Evolutionary conservation across 2,329 filamentous ascomycete species (phyloP).

Genomic region (Aplosporella prunicola): DNA sequence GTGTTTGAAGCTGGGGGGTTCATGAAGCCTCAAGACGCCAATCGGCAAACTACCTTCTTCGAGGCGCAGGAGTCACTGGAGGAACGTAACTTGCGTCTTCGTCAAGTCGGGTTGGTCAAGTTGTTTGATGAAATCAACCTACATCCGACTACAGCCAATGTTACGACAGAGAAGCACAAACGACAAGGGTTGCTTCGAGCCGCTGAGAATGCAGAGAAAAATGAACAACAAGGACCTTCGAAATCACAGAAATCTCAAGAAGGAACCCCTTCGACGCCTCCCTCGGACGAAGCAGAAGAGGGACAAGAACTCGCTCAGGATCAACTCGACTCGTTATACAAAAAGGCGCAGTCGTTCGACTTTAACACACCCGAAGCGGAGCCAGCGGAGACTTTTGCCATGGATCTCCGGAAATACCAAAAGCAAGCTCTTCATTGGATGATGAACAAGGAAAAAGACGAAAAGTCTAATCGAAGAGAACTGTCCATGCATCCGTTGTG

Average conservation of each 20-base stretch:
- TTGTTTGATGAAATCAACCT: slow-evolving; percentile 85
- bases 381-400: slow-evolving; percentile 68
- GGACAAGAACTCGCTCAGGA: slow-evolving; percentile 89
- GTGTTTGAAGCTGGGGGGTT: slow-evolving; percentile 62
- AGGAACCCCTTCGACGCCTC: slow-evolving; percentile 26
- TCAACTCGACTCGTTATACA: slow-evolving; percentile 86
- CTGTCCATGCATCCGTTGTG: slow-evolving; percentile 91
- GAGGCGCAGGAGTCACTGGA: slow-evolving; percentile 78
- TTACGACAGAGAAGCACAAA: slow-evolving; percentile 65
- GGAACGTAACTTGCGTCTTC: slow-evolving; percentile 71
- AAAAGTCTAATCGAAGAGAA: slow-evolving; percentile 56
- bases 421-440: slow-evolving; percentile 96
- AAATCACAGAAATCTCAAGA: slow-evolving; percentile 43
- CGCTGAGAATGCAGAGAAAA: slow-evolving; percentile 77
- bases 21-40: slow-evolving; percentile 53
- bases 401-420: slow-evolving; percentile 84
- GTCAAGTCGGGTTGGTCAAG: slow-evolving; percentile 80
- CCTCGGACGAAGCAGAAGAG: slow-evolving; percentile 61
- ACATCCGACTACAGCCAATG: slow-evolving; percentile 63
- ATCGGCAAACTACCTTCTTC: slow-evolving; percentile 64
- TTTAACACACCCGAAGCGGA: slow-evolving; percentile 83
- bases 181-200: slow-evolving; percentile 76
- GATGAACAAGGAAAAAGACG: slow-evolving; percentile 81
- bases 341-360: slow-evolving; percentile 93
- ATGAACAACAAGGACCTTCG: slow-evolving; percentile 30